Base-by-base conservation (phyloP, 495 filamentous ascomycete genomes). In the Cryomyces minteri region DNA sequence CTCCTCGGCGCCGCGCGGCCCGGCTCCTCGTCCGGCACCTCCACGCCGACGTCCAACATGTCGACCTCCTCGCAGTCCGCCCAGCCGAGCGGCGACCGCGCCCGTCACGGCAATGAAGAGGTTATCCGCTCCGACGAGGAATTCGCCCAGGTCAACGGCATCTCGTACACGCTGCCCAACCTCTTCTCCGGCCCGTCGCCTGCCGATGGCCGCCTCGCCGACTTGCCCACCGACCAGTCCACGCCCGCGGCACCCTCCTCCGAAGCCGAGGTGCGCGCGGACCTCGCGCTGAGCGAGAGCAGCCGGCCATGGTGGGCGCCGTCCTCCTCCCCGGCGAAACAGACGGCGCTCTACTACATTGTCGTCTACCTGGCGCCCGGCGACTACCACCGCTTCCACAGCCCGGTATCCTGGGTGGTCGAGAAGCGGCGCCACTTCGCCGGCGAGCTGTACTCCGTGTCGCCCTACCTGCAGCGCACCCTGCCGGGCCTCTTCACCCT, bases 311-410 rank as follows among this genome's bases (percentile, higher is more conserved):
- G 87, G 87, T 90, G 87, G 62, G 66, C 77, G 5, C 73, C 79
- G 11, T 37, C 52, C 8, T 60, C 73, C 12, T 62, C 65, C 0
- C 57, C 66, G 1, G 79, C 74, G 45, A 67, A 63, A 39, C 69
- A 70, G 11, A 76, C 73, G 30, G 70, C 75, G n/a, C 74, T 98
- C 29, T 94, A 86, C 68, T 99, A 95, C 59, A 77, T 79, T 40
- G 90, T 99, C 45, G 77, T 99, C 54, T 99, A 99, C 64, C 76
- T 99, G n/a, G 90, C 90, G 0, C 90, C 90, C 0, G 90, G 90
- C 29, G 90, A 99, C 63, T 99, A 99, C 67, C 90, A 99, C 64
- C 83, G 88, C 42, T 99, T 96, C 70, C 90, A 99, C 63, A 90
- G 82, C 4, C 90, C 90, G 0, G 77, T 82, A 4, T 79, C 80